Base-by-base conservation (phyloP, 2,329 filamentous ascomycete species). In the Trichoderma guizhouense region DNA sequence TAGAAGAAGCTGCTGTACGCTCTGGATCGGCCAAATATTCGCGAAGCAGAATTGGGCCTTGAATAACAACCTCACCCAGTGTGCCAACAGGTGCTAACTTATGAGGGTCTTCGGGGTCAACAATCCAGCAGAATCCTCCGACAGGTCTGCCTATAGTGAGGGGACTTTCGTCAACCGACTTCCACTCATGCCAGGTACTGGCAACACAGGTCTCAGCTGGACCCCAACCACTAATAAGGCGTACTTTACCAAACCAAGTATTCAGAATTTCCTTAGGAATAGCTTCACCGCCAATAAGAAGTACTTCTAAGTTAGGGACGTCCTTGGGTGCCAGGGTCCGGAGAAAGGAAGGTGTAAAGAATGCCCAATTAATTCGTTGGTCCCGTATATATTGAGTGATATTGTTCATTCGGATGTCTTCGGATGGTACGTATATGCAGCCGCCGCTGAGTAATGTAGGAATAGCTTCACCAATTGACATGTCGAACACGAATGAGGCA, bases 401-500 rank as follows among this genome's bases (percentile, higher is more conserved):
- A 12, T 63, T 58, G 6, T 69, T 63, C 64, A 72, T 72, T 21
- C 70, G 53, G 18, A 18, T 47, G 0, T 72, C 64, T 57, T 72
- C 70, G 0, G 70, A 72, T 7, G 70, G 70, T 2, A 72, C 39
- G 5, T 5, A 72, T 7, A 69, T 9, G 21, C 65, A 69, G 0
- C 64, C 70, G 4, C 70, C 70, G 4, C 8, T 53, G 2, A 69
- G 47, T 3, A 72, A 43, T 12, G 70, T 24, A 0, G 55, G 7
- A 15, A 69, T 57, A 5, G 14, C 11, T n/a, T 72, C 70, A 7
- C 43, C 64, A 69, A 72, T 34, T 3, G 70, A 69, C 24, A 69
- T 5, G 4, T 75, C 74, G 7, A 75, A 72, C 3, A 69, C 65
- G n/a, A 28, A 69, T 3, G 70, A 24, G 1, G 70, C 70, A 24